Base-by-base conservation (phyloP, 345 rosid genomes). In the Citrus sp. region DNA sequence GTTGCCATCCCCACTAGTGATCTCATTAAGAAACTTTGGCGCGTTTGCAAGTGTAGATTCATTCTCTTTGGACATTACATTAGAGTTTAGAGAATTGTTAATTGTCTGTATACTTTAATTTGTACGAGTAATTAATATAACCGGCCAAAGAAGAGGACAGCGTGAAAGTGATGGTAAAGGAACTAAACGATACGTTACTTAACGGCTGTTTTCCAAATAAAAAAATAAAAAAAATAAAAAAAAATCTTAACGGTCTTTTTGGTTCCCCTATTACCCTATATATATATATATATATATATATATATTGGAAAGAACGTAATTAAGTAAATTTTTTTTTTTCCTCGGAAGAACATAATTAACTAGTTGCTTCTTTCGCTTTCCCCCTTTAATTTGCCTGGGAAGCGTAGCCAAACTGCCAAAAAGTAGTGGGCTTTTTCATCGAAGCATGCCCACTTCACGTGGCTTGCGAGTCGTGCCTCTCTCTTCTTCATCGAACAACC, bases 381-480 rank as follows among this genome's bases (percentile, higher is more conserved):
- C 1, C 5, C 18, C 18, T 42, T 63, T 30, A 16, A 28, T 7
- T 69, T 51, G 82, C 77, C 77, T 58, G 86, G 87, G 85, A 84
- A 81, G 72, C 70, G 86, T 62, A 77, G 72, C 80, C 72, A 8
- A 42, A 58, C 77, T 82, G 84, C 83, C 72, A 35, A 80, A 46
- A 80, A 67, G 73, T 35, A 46, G 67, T 64, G 83, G 70, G 78
- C 60, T 83, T 80, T 32, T 46, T 71, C 77, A 75, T 75, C 79
- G 75, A 24, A 9, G 49, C 68, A 73, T 49, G 72, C 49, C 67
- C 35, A 34, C 54, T 35, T 7, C 77, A 70, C 73, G 18, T 70
- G 72, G 55, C 72, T 40, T 12, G 14, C 9, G 16, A 30, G 30
- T 16, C 6, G 14, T 2, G 34, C 27, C 25, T 35, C 22, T 46